These are phyloP conservation scores for Spinacia oleracea DNA, from an alignment of 179 eudicot genomes.

Conservation along the genomic window DNA sequence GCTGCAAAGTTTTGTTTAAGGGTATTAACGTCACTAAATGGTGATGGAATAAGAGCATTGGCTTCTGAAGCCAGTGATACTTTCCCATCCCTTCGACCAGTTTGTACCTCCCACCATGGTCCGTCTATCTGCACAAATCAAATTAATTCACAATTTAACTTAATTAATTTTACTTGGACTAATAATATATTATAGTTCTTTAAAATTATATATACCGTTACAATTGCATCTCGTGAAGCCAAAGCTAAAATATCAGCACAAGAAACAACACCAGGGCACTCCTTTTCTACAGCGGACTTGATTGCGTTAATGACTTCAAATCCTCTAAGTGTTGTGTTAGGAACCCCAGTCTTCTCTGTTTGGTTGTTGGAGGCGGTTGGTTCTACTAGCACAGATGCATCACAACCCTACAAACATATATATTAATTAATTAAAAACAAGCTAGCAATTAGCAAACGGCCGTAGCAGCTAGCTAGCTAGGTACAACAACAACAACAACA, in stretches of 20 bases:
- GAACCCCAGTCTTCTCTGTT: slow-evolving; percentile 47
- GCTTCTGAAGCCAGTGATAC: slow-evolving; percentile 37
- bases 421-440: too few relatives aligned
- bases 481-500: too few relatives aligned
- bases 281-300: slow-evolving; percentile 43
- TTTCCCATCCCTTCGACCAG: slow-evolving; percentile 54
- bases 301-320: slow-evolving; percentile 47
- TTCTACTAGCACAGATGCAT: slow-evolving; percentile 50
- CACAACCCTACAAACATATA: slow-evolving; percentile 58
- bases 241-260: slow-evolving; percentile 57
- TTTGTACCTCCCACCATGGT: slow-evolving; percentile 45
- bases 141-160: too few relatives aligned
- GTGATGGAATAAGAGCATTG: slow-evolving; percentile 34
- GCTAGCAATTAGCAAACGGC: too few relatives aligned
- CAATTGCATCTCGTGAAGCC: slow-evolving; percentile 49
- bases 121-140: slow-evolving; percentile 35
- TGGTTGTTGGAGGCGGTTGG: slow-evolving; percentile 39
- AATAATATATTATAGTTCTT: too few relatives aligned
- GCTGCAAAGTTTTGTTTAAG: slow-evolving; percentile 33
- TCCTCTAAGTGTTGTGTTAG: slow-evolving; percentile 55
- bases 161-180: too few relatives aligned
- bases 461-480: too few relatives aligned
- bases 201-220: slow-evolving; percentile 37
- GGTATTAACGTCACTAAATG: slow-evolving; percentile 30
- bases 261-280: slow-evolving; percentile 55